Evolutionary conservation across 352 stramenopile genomes (phyloP).

Genomic region (Phytophthora kernoviae): DNA sequence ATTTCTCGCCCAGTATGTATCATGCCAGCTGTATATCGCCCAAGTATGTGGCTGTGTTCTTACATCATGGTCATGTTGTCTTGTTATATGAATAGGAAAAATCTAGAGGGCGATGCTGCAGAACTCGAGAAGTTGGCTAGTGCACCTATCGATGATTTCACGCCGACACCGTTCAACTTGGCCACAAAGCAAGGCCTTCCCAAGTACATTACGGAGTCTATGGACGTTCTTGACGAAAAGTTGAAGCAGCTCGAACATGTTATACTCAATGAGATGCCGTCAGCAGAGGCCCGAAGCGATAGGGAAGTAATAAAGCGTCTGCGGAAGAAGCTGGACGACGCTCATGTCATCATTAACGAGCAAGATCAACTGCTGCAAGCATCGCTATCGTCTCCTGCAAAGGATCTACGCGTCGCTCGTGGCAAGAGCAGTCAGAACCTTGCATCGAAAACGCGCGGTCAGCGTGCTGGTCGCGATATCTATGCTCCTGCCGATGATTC

Average conservation of each 20-base stretch:
- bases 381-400: slow-evolving; percentile 34
- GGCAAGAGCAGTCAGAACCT: slow-evolving; percentile 11
- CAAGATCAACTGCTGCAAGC: slow-evolving; percentile 79
- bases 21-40: neutral
- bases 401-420: slow-evolving; percentile 5
- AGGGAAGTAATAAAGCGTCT: slow-evolving; percentile 58
- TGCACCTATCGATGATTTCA: slow-evolving; percentile 70
- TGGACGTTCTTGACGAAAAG: slow-evolving; percentile 51
- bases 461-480: neutral
- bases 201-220: slow-evolving; percentile 52
- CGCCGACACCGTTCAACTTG: slow-evolving; percentile 65
- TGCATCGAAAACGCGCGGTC: slow-evolving; percentile 4
- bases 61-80: neutral
- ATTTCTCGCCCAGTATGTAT: slow-evolving; percentile 66
- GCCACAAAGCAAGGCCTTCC: slow-evolving; percentile 64
- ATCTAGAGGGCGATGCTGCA: slow-evolving; percentile 41
- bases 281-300: slow-evolving; percentile 28
- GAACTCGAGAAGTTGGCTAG: slow-evolving; percentile 56
- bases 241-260: slow-evolving; percentile 61
- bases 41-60: neutral
- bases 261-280: slow-evolving; percentile 52
- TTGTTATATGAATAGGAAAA: slow-evolving; percentile 38
- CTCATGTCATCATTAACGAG: slow-evolving; percentile 63
- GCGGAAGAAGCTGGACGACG: slow-evolving; percentile 68
- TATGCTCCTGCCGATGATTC: slow-evolving; percentile 16